Evolutionary conservation across 768 basidiomycete species (phyloP), one percentile per base, ranked within the genome.

Genomic region (Rhodotorula diobovata): DNA sequence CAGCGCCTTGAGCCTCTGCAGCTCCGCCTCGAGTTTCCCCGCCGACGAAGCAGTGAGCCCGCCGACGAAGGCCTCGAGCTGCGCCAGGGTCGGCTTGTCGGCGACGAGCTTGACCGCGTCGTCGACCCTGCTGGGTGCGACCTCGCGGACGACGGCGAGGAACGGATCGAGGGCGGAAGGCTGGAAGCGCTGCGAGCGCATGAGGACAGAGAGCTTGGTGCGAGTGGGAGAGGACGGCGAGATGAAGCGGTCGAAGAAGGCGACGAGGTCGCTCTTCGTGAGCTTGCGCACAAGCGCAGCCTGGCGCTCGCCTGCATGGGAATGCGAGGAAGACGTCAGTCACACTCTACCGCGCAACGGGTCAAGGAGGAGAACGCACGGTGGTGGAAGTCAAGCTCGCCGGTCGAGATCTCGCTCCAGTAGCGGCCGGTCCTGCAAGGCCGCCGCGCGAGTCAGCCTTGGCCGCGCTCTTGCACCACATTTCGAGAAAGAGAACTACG

Each of bases 121-220:
- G 59, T 30, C 15, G n/a, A n/a, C 41, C 8, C 14, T 2, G 4
- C 43, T 45, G 7, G 64, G 56, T 5, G 14, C 14, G 9, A n/a
- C 32, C 1, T 25, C 1, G 2, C 16, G 15, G 28, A 65, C 64
- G 35, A 28, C 41, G 23, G 23, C n/a, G 32, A 61, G 45, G 21
- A 73, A 30, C 2, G 30, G 8, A 0, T 54, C 43, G 41, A 73
- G 63, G 2, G 51, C 25, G n/a, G 61, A 30, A 6, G 72, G 68
- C 39, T 73, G 72, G 25, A 87, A 70, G 10, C 68, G 89, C 77
- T 87, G 87, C 7, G 93, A 92, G 58, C 85, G 82, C 81, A 92
- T 82, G 73, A 98, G 94, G 55, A 94, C 83, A 0, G 94, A 90
- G 59, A 97, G 82, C 80, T 98, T 98, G 23, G 89, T 84, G 50